Evolutionary conservation across 805 yeast species (phyloP).

Genomic region (Alloascoidea africana): DNA sequence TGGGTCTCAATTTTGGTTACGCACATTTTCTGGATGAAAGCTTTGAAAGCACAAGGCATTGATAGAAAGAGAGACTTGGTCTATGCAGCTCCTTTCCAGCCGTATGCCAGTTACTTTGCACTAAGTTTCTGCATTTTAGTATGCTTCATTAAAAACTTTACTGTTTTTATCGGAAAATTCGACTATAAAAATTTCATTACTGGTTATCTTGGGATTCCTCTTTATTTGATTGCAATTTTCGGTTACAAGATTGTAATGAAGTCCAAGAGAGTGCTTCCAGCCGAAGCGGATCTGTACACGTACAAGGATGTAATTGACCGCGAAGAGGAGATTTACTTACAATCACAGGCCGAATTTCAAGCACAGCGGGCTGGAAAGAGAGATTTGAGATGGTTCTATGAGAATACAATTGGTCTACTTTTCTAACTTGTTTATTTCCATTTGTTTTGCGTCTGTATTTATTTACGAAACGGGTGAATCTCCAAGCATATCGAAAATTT

Average conservation of each 20-base stretch:
- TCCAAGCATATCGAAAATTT: too few species aligned
- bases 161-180: conserved; percentile 46
- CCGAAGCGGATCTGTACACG: conserved; percentile 47
- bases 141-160: conserved; percentile 52
- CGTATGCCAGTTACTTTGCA: conserved; percentile 50
- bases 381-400: background rate
- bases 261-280: conserved; percentile 31
- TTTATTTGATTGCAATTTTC: conserved; percentile 34
- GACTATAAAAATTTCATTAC: conserved; percentile 57
- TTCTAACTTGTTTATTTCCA: too few species aligned
- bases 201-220: conserved; percentile 65
- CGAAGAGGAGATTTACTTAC: conserved; percentile 22
- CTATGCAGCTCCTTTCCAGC: conserved; percentile 54
- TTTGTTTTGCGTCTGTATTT: too few species aligned
- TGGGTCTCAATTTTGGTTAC: conserved; percentile 62
- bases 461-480: too few species aligned
- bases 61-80: conserved; percentile 36
- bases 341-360: conserved; percentile 14
- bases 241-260: conserved; percentile 44
- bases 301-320: conserved; percentile 37
- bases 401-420: background rate
- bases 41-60: conserved; percentile 53
- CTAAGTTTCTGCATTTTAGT: conserved; percentile 36
- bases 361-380: conserved; percentile 5
- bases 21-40: conserved; percentile 49